These are phyloP conservation scores for Aspergillus phoenicis DNA, from an alignment of 2,329 filamentous ascomycete genomes.

Conservation along the genomic window DNA sequence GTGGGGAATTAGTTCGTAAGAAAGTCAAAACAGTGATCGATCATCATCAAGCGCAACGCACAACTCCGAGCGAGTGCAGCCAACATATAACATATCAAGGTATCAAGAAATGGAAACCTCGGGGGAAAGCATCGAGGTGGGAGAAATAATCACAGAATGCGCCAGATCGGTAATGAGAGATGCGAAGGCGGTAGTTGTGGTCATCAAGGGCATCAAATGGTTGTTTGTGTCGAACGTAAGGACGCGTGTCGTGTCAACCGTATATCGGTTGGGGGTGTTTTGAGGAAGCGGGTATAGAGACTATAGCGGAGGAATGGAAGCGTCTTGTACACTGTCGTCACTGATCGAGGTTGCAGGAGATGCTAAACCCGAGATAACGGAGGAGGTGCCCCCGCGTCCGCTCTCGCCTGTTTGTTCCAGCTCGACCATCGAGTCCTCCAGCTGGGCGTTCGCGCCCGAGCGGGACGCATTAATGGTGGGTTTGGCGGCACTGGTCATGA, in stretches of 20 bases:
- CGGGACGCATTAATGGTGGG: slow-evolving; percentile 24
- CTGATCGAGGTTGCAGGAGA: slow-evolving; percentile 42
- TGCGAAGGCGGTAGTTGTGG: not conserved
- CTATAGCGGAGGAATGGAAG: slow-evolving; percentile 15
- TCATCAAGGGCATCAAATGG: slow-evolving; percentile 18
- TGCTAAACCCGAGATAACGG: slow-evolving; percentile 41
- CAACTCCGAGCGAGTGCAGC: slow-evolving; percentile 8
- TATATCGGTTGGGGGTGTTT: not conserved
- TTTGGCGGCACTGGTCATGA: slow-evolving; percentile 39
- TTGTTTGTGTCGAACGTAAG: not conserved
- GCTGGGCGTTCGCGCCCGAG: slow-evolving; percentile 17
- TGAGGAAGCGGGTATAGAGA: not conserved
- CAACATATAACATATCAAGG: not conserved
- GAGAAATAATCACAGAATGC: slow-evolving; percentile 11
- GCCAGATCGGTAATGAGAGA: slow-evolving; percentile 12
- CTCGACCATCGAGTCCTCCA: slow-evolving; percentile 33
- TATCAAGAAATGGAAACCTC: slow-evolving; percentile 16
- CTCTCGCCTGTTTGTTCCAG: slow-evolving; percentile 23
- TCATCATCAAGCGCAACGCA: slow-evolving; percentile 16
- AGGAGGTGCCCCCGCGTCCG: slow-evolving; percentile 31
- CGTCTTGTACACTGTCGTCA: slow-evolving; percentile 35
- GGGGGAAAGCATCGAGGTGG: not conserved
- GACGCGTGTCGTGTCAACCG: not conserved
- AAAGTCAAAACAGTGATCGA: not conserved
- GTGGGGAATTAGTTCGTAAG: slow-evolving; percentile 21